Conservation (phyloP, 2,329 filamentous ascomycete species). For the Rhinocladiella similis region DNA sequence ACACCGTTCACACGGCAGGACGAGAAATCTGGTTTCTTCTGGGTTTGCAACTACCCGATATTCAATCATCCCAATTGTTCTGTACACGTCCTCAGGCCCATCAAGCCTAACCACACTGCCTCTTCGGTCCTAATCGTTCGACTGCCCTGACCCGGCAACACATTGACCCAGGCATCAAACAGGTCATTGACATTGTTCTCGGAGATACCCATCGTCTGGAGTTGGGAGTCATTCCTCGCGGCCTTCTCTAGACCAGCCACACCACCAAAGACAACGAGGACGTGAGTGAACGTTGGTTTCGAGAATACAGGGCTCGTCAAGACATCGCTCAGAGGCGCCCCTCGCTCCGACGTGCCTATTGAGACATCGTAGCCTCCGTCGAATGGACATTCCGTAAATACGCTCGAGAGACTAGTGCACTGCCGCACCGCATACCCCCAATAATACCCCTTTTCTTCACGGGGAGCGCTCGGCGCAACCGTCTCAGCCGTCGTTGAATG, state of each 20-base stretch:
- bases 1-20: too few species aligned
- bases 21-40: too few species aligned
- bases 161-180: conserved; percentile 83
- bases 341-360: conserved; percentile 80
- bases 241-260: conserved; percentile 78
- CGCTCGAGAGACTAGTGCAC: conserved; percentile 64
- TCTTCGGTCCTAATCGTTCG: conserved; percentile 82
- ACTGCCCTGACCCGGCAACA: conserved; percentile 77
- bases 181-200: conserved; percentile 66
- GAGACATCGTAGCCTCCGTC: conserved; percentile 79
- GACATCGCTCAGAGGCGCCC: conserved; percentile 49
- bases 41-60: too few species aligned
- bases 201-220: conserved; percentile 62
- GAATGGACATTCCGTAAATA: conserved; percentile 76
- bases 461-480: conserved; percentile 67
- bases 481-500: conserved; percentile 52
- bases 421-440: conserved; percentile 78
- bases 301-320: conserved; percentile 38
- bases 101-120: conserved; percentile 74
- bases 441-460: conserved; percentile 77
- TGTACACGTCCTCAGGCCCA: conserved; percentile 54
- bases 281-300: conserved; percentile 56
- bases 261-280: conserved; percentile 78
- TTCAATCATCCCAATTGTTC: neutral
- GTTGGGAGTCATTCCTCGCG: conserved; percentile 60